Percentiles rank a stretch among this genome's conserved stretches.
phyloP scores from a whole-genome alignment of 202 grass and related monocot species.

The Hordeum pubiflorum region DNA sequence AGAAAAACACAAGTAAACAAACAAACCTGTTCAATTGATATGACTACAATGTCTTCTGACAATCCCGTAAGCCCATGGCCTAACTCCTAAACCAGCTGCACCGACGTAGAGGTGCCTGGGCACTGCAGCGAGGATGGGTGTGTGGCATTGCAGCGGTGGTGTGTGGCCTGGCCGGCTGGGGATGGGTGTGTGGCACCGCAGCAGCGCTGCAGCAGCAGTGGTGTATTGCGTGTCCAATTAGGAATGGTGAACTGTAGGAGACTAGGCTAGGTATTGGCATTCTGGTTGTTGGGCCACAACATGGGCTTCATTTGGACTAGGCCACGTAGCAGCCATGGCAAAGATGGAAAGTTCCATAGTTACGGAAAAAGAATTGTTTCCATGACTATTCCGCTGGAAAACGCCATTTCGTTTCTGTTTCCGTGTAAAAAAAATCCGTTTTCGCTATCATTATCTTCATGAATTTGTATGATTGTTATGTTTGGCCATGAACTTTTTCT shows the following conservation, averaged over 20 bases:
- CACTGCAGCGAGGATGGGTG: neutral
- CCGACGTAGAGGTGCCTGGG: neutral
- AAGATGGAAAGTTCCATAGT: no score
- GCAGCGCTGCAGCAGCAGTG: neutral
- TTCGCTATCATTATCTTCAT: neutral
- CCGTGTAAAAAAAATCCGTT: no score
- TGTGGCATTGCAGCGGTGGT: neutral
- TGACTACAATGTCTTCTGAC: neutral
- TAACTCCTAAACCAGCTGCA: neutral
- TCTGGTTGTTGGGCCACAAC: neutral
- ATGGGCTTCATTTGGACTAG: neutral
- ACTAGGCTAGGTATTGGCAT: neutral
- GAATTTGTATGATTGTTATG: slow-evolving; percentile 1
- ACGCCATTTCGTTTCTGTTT: no score
- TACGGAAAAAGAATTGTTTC: no score
- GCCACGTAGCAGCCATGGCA: no score
- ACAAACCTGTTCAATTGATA: neutral
- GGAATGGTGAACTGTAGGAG: neutral
- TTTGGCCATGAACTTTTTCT: neutral
- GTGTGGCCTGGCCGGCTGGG: neutral
- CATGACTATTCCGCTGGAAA: no score
- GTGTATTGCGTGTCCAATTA: neutral
- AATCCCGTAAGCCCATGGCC: neutral
- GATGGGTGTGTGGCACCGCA: neutral
- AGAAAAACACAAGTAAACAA: neutral